These are phyloP conservation scores for Aspergillus ochraceus DNA, from an alignment of 2,329 filamentous ascomycete genomes.

Conservation along the genomic window DNA sequence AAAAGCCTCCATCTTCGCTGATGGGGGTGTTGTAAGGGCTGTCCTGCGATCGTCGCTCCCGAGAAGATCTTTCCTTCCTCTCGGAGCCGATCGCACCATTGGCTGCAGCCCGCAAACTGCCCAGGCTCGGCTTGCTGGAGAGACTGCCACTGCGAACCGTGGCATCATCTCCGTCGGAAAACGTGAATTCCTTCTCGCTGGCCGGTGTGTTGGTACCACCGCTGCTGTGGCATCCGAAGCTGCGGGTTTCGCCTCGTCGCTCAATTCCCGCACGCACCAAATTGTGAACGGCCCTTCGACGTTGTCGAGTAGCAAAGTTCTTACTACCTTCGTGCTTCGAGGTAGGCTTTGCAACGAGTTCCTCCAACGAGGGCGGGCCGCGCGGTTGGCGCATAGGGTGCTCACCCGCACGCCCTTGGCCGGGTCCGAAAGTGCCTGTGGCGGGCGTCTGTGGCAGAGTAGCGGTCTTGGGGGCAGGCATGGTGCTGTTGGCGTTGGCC, in stretches of 20 bases:
- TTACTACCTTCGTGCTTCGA: slow-evolving; percentile 92
- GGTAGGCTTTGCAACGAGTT: slow-evolving; percentile 85
- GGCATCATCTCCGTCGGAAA: slow-evolving; percentile 74
- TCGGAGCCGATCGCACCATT: slow-evolving; percentile 88
- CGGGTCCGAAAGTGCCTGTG: slow-evolving; percentile 86
- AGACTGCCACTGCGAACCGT: slow-evolving; percentile 76
- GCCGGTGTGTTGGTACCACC: slow-evolving; percentile 83
- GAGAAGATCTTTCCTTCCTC: slow-evolving; percentile 67
- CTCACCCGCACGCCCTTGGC: slow-evolving; percentile 88
- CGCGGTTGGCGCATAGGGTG: slow-evolving; percentile 92
- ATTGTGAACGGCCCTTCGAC: slow-evolving; percentile 87
- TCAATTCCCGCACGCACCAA: slow-evolving; percentile 86
- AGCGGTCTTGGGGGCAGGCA: slow-evolving; percentile 71
- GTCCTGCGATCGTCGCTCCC: slow-evolving; percentile 56
- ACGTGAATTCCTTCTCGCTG: slow-evolving; percentile 73
- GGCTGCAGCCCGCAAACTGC: slow-evolving; percentile 73
- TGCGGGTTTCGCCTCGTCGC: slow-evolving; percentile 71
- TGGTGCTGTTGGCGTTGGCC: slow-evolving; percentile 54
- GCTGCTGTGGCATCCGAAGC: slow-evolving; percentile 62
- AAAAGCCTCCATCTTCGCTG: slow-evolving; percentile 59
- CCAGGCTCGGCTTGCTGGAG: slow-evolving; percentile 71
- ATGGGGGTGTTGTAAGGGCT: slow-evolving; percentile 62
- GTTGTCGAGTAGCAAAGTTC: slow-evolving; percentile 93
- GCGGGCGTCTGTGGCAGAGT: slow-evolving; percentile 77
- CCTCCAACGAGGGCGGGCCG: slow-evolving; percentile 86